Conservation (phyloP, 139 green algal species). For the Eudorina sp. region DNA sequence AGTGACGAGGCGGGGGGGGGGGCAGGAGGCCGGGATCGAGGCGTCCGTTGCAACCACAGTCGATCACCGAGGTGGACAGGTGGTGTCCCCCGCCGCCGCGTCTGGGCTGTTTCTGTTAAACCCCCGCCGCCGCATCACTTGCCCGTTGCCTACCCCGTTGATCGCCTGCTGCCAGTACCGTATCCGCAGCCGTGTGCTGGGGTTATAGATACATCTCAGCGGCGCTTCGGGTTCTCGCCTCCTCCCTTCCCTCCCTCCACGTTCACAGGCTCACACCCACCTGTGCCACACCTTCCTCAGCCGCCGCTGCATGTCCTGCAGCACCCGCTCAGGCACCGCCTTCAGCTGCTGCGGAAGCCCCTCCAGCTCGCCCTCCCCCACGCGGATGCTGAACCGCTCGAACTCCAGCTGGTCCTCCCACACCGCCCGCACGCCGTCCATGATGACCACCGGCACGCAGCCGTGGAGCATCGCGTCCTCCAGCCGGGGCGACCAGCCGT, state of each 20-base stretch:
- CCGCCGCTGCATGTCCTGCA: constrained; percentile 55
- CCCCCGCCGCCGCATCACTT: too few species aligned
- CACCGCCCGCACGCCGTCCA: constrained; percentile 38
- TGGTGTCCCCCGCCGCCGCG: too few species aligned
- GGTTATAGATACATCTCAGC: too few species aligned
- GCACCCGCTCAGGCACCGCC: constrained; percentile 39
- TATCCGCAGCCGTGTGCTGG: too few species aligned
- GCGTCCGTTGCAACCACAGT: too few species aligned
- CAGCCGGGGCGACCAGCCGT: constrained; percentile 66
- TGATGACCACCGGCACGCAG: constrained; percentile 76
- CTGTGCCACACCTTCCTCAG: constrained; percentile 66
- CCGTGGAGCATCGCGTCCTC: constrained; percentile 78
- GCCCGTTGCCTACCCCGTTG: too few species aligned
- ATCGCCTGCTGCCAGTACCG: too few species aligned
- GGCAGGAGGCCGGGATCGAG: too few species aligned
- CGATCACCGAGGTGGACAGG: too few species aligned
- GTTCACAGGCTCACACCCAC: background rate
- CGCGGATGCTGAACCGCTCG: constrained; percentile 11
- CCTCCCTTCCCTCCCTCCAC: background rate
- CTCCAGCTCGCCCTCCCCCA: constrained; percentile 49
- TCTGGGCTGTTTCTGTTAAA: too few species aligned
- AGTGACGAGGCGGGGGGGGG: too few species aligned
- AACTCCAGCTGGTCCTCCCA: constrained; percentile 57
- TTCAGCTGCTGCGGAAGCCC: constrained; percentile 66
- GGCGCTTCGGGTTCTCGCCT: too few species aligned